Evolutionary conservation across 768 basidiomycete genomes (phyloP), one percentile per base, ranked within the genome.

Genomic region (Strobilomyces echinocephalus): DNA sequence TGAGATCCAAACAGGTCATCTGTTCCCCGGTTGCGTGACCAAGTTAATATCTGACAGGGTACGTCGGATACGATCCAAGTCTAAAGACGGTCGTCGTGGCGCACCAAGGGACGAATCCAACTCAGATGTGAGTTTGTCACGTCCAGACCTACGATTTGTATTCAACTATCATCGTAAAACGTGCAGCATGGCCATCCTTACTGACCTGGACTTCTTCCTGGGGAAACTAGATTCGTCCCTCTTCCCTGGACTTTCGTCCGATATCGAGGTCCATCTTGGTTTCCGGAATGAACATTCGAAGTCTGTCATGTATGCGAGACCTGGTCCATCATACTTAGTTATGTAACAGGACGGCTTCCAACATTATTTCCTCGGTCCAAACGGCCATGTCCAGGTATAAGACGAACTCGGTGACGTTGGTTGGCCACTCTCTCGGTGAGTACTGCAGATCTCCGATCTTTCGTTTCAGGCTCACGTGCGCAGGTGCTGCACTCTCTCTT

Each of bases 21-120:
- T 15, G 14, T 43, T 6, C 42, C 15, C 35, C 12, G 43, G 5
- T 18, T 12, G 26, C 33, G 6, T 49, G 3, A 46, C 4, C 9
- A 9, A 30, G 30, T 4, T 8, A 24, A 31, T 11, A 20, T 18
- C 4, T 39, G 5, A 28, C 24, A 81, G 80, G 79, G 79, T 80
- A 69, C 49, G 80, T 82, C 18, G 80, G 80, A 20, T 81, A 70
- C 54, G 76, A 76, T 52, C 73, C 78, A 0, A 63, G 54, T 1
- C 60, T 75, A 21, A 6, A 62, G 8, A 66, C 63, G 3, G 73
- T 74, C 35, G 69, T 75, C 45, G 72, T 74, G 8, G 54, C 70
- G 1, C 74, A 76, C 42, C 63, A 76, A 33, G 73, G 73, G 54
- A 73, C 68, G 4, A 42, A 71, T 30, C 6, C 43, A 9, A 56